Evolutionary conservation across 257 asterid genomes (phyloP), one percentile per base, ranked within the genome.

Genomic region (Voacanga thouarsii): DNA sequence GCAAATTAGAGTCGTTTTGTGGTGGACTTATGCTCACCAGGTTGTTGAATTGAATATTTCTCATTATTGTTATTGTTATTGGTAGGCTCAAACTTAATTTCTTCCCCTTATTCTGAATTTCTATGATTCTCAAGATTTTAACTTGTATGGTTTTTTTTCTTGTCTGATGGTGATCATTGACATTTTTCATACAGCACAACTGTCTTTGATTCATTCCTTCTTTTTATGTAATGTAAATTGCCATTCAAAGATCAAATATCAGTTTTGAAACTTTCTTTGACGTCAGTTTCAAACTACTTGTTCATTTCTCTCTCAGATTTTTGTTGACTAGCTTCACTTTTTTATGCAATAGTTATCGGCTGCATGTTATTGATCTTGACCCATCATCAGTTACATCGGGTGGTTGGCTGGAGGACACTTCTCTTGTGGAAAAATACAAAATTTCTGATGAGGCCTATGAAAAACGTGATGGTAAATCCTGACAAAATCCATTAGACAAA

Each of bases 371-470:
- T 83, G 99, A 93, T 86, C 91, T 87, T 24, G 99, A 95, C 85
- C 98, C 99, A 80, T 88, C 94, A 70, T 95, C 99, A 18, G 87
- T 95, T 61, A 90, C 97, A 53, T 89, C 98, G 79, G 99, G 99
- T 67, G 98, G 99, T 87, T 95, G 99, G 99, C 86, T 95, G 81
- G 99, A 95, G 72, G 96, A 95, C 75, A 91, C 97, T 55, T 93
- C 99, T 72, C 95, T 91, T 50, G 99, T 93, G 80, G 99, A 95
- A 87, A 95, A 93, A 86, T 95, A 90, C 85, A 95, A 89, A 55
- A 95, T 95, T 77, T 93, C 99, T 60, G 98, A 95, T 23, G 99
- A 95, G 84, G 97, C 97, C 67, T 95, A 87, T 85, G 90, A 49
- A 72, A 95, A 91, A 86, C 96, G 80, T 77, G 97, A 89, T 63